A percentile compares a stretch with the other conserved stretches of the same genome.
phyloP scores from a whole-genome alignment of 169 alveolate genomes.

The Plasmodium vivax region DNA sequence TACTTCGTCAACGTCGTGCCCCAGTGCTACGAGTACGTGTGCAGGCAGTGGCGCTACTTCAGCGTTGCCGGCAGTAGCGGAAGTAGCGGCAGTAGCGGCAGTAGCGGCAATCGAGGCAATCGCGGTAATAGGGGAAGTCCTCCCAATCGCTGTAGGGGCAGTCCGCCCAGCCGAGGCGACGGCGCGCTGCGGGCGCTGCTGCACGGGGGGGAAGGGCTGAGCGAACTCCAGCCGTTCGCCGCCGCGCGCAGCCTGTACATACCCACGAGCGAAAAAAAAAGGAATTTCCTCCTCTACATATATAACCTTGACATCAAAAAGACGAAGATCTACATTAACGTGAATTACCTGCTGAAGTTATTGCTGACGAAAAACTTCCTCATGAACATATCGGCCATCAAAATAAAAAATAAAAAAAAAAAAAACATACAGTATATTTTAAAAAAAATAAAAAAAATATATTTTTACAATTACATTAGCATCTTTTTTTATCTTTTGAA shows the following conservation, averaged over 20 bases:
- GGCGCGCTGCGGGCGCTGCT: not conserved
- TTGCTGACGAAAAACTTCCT: constrained; percentile 44
- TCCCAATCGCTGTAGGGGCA: too few species aligned
- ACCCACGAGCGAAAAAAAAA: not conserved
- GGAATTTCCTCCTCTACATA: constrained; percentile 22
- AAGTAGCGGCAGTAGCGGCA: not conserved
- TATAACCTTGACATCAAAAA: constrained; percentile 42
- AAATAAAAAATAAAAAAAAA: constrained; percentile 49
- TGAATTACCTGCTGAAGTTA: constrained; percentile 37
- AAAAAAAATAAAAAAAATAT: constrained; percentile 56
- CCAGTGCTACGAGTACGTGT: constrained; percentile 10
- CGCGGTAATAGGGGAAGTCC: too few species aligned
- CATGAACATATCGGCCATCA: constrained; percentile 66
- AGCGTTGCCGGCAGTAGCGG: too few species aligned
- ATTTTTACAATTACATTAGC: constrained; percentile 53
- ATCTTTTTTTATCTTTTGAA: constrained; percentile 45
- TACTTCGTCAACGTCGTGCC: constrained; percentile 37
- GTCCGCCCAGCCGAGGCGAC: too few species aligned
- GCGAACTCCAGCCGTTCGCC: not conserved
- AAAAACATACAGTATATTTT: constrained; percentile 33
- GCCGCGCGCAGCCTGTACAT: not conserved
- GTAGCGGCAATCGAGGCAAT: too few species aligned
- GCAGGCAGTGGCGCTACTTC: not conserved
- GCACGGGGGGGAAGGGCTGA: not conserved
- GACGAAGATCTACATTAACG: constrained; percentile 65